Evolutionary conservation across 2,329 filamentous ascomycete genomes (phyloP).

Genomic region (Alternaria viburni): DNA sequence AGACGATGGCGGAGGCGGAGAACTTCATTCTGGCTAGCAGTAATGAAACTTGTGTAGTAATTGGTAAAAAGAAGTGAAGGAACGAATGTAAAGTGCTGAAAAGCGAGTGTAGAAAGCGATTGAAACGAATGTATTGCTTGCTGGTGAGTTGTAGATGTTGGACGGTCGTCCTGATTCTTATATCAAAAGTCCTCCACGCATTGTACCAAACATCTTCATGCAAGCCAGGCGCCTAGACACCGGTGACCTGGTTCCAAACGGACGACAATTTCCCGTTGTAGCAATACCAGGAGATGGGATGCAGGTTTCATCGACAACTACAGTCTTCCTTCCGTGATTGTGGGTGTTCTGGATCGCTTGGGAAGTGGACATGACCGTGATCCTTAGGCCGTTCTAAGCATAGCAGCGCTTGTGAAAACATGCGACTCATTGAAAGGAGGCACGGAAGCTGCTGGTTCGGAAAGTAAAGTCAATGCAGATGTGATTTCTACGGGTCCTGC

Average conservation of each 20-base stretch:
- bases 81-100: conserved; percentile 1
- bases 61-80: neutral
- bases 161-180: neutral
- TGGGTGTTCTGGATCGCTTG: neutral
- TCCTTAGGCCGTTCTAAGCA: neutral
- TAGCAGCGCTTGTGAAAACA: neutral
- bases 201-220: neutral
- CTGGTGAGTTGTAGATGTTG: neutral
- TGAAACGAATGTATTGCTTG: conserved; percentile 1
- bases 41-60: conserved; percentile 1
- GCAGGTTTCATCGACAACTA: neutral
- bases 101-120: conserved; percentile 6
- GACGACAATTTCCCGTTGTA: neutral
- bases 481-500: neutral
- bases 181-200: neutral
- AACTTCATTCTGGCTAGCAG: conserved; percentile 15
- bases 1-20: conserved; percentile 5
- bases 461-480: neutral
- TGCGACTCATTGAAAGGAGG: neutral
- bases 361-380: neutral
- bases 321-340: neutral
- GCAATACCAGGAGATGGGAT: neutral
- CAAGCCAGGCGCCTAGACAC: neutral
- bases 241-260: neutral
- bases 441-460: neutral